These are phyloP conservation scores for Chrysoporthe cubensis DNA, from an alignment of 2,329 filamentous ascomycete species.

Conservation along the genomic window DNA sequence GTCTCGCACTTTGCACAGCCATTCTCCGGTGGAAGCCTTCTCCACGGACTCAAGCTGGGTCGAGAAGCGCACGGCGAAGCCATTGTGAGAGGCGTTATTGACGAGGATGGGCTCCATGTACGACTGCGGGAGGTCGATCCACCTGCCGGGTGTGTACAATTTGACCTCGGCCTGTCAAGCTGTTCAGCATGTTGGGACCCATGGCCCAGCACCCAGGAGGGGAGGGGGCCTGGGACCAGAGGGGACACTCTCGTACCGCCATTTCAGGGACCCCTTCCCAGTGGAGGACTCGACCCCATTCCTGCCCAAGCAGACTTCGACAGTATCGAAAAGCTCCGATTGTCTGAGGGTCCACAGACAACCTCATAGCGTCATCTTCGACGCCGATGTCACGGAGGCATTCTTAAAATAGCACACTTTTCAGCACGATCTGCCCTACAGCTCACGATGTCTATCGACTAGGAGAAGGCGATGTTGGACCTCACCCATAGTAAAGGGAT, in stretches of 20 bases:
- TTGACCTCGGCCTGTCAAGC: conserved; percentile 36
- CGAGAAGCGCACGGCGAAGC: conserved; percentile 45
- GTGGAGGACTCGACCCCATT: conserved; percentile 42
- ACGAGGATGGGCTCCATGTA: conserved; percentile 49
- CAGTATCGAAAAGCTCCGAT: conserved; percentile 45
- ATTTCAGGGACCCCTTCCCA: conserved; percentile 43
- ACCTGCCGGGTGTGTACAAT: conserved; percentile 41
- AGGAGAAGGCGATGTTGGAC: neutral
- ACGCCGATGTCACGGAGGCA: conserved; percentile 45
- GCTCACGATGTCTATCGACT: neutral
- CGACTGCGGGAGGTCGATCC: conserved; percentile 41
- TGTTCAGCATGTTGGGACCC: conserved; percentile 19
- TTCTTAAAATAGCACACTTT: conserved; percentile 33
- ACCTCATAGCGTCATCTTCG: conserved; percentile 37
- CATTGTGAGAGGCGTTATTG: conserved; percentile 41
- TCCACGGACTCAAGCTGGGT: conserved; percentile 41
- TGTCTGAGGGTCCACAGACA: conserved; percentile 36
- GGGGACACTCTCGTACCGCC: conserved; percentile 27
- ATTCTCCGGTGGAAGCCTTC: conserved; percentile 26
- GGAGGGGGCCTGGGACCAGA: neutral
- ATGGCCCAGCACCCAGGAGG: neutral
- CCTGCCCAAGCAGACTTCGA: conserved; percentile 44
- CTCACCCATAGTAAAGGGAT: conserved; percentile 23
- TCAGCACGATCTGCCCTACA: neutral
- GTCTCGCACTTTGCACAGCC: conserved; percentile 39